Percentiles rank a stretch among this genome's conserved stretches.
Conservation (phyloP, 2,329 filamentous ascomycete genomes). For the Fusarium pseudoanthophilum region DNA sequence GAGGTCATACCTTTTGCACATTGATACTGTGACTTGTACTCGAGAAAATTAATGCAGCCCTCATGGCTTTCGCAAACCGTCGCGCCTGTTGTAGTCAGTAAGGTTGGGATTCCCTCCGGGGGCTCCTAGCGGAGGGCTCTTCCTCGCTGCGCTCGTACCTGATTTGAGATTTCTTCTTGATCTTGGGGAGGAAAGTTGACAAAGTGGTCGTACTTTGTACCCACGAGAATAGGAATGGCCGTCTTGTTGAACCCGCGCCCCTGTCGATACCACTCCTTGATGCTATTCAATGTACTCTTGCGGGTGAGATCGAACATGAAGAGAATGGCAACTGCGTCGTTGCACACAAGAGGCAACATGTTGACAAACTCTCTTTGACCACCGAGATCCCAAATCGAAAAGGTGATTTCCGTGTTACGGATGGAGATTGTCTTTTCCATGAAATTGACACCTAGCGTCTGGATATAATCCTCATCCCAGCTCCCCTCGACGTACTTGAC, state of each 20-base stretch:
- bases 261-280: slow-evolving; percentile 99
- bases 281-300: slow-evolving; percentile 98
- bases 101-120: not conserved
- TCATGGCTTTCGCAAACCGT: slow-evolving; percentile 98
- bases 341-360: slow-evolving; percentile 99
- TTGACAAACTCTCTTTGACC: slow-evolving; percentile 99
- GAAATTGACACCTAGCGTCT: slow-evolving; percentile 98
- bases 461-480: slow-evolving; percentile 99
- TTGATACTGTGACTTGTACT: slow-evolving; percentile 99
- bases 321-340: slow-evolving; percentile 96
- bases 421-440: slow-evolving; percentile 99
- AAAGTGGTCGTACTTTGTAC: slow-evolving; percentile 99
- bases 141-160: slow-evolving; percentile 64
- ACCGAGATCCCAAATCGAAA: slow-evolving; percentile 98
- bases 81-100: slow-evolving; percentile 72
- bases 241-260: slow-evolving; percentile 99
- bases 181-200: slow-evolving; percentile 98
- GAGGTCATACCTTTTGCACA: slow-evolving; percentile 83
- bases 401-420: slow-evolving; percentile 98
- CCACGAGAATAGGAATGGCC: slow-evolving; percentile 96
- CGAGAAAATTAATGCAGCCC: slow-evolving; percentile 96
- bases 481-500: slow-evolving; percentile 99
- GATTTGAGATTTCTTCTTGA: slow-evolving; percentile 97
- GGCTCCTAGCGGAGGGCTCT: slow-evolving; percentile 1
- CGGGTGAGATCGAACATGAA: slow-evolving; percentile 99